Conservation (phyloP, 2,329 filamentous ascomycete genomes). For the Aspergillus terreus region DNA sequence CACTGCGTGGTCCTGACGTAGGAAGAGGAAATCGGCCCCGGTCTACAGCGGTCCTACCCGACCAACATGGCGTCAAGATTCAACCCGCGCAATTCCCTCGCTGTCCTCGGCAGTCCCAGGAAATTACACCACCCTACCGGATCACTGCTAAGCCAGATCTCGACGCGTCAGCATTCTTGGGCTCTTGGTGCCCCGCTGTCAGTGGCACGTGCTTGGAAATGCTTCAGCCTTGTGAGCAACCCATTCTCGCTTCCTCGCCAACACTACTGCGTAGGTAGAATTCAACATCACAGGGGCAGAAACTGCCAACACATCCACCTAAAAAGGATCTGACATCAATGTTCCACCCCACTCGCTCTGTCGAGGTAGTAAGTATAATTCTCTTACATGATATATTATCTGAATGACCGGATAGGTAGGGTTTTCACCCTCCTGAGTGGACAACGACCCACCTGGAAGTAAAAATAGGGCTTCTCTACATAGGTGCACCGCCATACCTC, state of each 20-base stretch:
- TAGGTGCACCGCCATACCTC: conserved; percentile 8
- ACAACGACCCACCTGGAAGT: conserved; percentile 5
- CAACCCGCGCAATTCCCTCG: too few species aligned
- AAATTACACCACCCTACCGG: too few species aligned
- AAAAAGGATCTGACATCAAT: too few species aligned
- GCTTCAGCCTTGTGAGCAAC: neutral
- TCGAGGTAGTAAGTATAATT: too few species aligned
- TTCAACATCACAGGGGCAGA: too few species aligned
- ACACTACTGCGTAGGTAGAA: too few species aligned
- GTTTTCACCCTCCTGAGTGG: neutral
- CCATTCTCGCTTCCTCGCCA: neutral
- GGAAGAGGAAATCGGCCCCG: too few species aligned
- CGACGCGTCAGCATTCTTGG: neutral
- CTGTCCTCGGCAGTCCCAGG: too few species aligned
- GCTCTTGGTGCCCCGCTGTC: neutral
- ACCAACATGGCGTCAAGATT: too few species aligned
- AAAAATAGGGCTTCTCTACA: conserved; percentile 10
- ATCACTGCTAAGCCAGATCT: neutral
- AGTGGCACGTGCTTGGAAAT: neutral
- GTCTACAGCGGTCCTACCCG: too few species aligned
- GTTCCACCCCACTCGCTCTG: neutral
- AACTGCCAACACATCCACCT: too few species aligned
- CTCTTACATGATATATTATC: neutral
- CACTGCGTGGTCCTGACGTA: too few species aligned
- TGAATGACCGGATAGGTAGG: neutral